Evolutionary conservation across 1,139 yeast genomes (phyloP).

Genomic region (Nadsonia starkeyi-henricii): DNA sequence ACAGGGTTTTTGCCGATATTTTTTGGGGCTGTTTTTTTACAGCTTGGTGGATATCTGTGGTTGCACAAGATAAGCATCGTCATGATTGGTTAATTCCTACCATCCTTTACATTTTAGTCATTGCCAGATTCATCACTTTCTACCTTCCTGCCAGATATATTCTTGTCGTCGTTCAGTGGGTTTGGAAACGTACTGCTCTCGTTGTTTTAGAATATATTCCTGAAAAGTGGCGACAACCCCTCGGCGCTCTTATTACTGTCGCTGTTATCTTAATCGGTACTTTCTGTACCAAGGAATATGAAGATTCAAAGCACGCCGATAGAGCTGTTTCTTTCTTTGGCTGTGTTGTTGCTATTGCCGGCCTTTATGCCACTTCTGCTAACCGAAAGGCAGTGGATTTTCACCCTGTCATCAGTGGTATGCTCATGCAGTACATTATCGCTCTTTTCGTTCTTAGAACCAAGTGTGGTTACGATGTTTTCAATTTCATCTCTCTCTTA

Average conservation of each 20-base stretch:
- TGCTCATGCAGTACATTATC: constrained; percentile 46
- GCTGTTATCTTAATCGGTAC: constrained; percentile 41
- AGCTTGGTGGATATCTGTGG: constrained; percentile 52
- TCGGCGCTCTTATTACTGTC: constrained; percentile 34
- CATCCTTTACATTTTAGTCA: constrained; percentile 37
- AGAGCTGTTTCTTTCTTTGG: constrained; percentile 52
- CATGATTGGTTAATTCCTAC: constrained; percentile 54
- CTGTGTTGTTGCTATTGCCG: constrained; percentile 34
- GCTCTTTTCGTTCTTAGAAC: constrained; percentile 53
- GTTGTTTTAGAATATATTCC: constrained; percentile 30
- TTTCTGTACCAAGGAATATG: constrained; percentile 39
- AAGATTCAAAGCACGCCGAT: constrained; percentile 33
- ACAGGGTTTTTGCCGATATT: constrained; percentile 18
- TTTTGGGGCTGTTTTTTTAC: constrained; percentile 35
- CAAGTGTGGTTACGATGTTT: constrained; percentile 46
- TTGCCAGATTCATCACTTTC: constrained; percentile 42
- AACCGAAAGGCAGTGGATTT: constrained; percentile 37
- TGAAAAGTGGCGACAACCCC: constrained; percentile 28
- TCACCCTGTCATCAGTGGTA: constrained; percentile 51
- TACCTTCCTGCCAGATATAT: constrained; percentile 31
- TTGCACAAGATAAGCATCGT: constrained; percentile 40
- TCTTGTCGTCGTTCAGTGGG: constrained; percentile 17
- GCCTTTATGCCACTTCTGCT: constrained; percentile 35
- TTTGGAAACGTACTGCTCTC: constrained; percentile 33
- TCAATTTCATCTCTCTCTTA: constrained; percentile 45